Evolutionary conservation across 2,329 filamentous ascomycete genomes (phyloP).

Genomic region (Paraconiothyrium sp.): DNA sequence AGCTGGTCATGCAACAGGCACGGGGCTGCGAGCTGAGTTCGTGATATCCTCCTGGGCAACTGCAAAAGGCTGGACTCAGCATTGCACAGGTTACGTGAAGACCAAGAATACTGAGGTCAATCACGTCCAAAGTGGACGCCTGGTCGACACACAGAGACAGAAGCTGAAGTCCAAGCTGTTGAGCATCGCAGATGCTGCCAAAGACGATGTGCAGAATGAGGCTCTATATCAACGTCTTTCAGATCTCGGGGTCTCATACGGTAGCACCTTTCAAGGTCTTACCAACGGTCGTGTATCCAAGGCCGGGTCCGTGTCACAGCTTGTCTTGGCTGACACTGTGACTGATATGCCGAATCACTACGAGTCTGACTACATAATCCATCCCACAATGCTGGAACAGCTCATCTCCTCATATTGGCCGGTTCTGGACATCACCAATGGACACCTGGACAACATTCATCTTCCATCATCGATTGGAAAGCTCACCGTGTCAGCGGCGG

Average conservation of each 20-base stretch:
- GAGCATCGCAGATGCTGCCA: constrained; percentile 13
- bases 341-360: constrained; percentile 39
- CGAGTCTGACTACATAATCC: constrained; percentile 38
- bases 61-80: constrained; percentile 65
- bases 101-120: constrained; percentile 52
- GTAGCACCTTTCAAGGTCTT: constrained; percentile 62
- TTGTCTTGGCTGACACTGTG: constrained; percentile 29
- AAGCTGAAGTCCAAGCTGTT: constrained; percentile 36
- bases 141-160: constrained; percentile 1
- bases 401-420: constrained; percentile 43
- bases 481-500: constrained; percentile 29
- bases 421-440: constrained; percentile 26
- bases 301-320: constrained; percentile 34
- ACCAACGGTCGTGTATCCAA: constrained; percentile 56
- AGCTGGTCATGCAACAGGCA: neutral
- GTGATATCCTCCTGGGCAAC: constrained; percentile 64
- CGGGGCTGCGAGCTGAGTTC: constrained; percentile 48
- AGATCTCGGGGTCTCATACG: constrained; percentile 61
- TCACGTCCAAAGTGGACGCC: constrained; percentile 50
- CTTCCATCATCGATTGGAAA: constrained; percentile 38
- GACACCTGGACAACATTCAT: constrained; percentile 25
- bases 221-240: constrained; percentile 60
- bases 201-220: constrained; percentile 25
- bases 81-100: constrained; percentile 58
- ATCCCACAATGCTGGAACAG: constrained; percentile 38